Base-by-base conservation (phyloP, 2,329 filamentous ascomycete genomes). In the Calonectria pteridis region DNA sequence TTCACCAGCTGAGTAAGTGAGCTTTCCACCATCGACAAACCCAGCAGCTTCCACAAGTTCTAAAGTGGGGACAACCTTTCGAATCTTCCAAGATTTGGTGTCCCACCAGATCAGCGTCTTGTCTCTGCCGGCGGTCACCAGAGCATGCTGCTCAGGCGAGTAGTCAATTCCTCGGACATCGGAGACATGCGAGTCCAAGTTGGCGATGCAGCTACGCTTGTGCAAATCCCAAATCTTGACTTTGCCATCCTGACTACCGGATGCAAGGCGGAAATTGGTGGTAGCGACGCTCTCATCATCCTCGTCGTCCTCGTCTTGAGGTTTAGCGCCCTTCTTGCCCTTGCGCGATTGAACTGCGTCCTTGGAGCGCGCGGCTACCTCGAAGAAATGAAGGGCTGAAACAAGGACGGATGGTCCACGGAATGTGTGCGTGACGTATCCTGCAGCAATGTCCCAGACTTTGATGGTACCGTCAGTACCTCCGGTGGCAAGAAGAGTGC, bases 51-150 rank as follows among this genome's bases (percentile, higher is more conserved):
- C 97, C 35, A 98, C 89, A 43, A 94, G 92, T 84, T 99, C 97
- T 43, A 97, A 88, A 26, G 95, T 94, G 16, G 95, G 96, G 51
- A 97, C 92, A 0, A 97, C 93, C 74, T 93, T 94, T 77, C 93
- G 90, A 53, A 92, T 87, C 84, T 96, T 96, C 95, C 97, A 99
- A 28, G 93, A 95, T 76, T 88, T 91, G 26, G 94, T 90, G 84
- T 98, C 94, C 96, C 97, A 99, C 84, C 97, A 90, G 75, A 97
- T 97, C 69, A 97, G 91, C 0, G 97, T 98, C 86, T 98, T 97
- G 86, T 99, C 97, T 85, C 97, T 91, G 82, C 95, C 94, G 26
- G 92, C 95, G 6, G 95, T 97, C 2, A 99, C 89, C 35, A 99
- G 87, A 6, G 92, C 87, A 81, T 96, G 92, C 80, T 95, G 91